These are phyloP conservation scores for Camellia sinensis DNA, from an alignment of 148 eudicot species.

Conservation along the genomic window DNA sequence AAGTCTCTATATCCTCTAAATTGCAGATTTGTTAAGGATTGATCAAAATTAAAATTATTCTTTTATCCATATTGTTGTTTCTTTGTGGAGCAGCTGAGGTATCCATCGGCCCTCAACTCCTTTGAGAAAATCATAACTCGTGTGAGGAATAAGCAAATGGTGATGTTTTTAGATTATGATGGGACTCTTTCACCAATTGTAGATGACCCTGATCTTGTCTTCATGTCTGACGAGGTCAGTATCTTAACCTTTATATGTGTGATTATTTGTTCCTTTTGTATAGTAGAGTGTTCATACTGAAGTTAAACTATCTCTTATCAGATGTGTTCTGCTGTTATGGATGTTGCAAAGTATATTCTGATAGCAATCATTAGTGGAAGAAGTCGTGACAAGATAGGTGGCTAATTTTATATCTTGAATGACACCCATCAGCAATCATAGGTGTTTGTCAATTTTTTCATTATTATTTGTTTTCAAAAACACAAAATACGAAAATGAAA, in stretches of 20 bases:
- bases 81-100: slow-evolving; percentile 38
- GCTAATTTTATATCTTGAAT: background rate
- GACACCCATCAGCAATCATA: too few relatives aligned
- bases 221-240: slow-evolving; percentile 67
- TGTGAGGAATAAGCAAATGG: slow-evolving; percentile 61
- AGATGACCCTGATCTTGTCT: slow-evolving; percentile 83
- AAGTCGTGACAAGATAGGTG: slow-evolving; percentile 64
- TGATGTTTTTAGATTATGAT: slow-evolving; percentile 80
- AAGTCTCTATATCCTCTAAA: background rate
- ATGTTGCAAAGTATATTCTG: slow-evolving; percentile 65
- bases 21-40: background rate
- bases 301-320: slow-evolving; percentile 9
- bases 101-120: slow-evolving; percentile 69
- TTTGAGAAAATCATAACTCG: slow-evolving; percentile 40
- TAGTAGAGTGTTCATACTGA: slow-evolving; percentile 3
- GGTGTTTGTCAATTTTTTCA: too few relatives aligned
- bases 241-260: background rate
- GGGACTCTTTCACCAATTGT: slow-evolving; percentile 91
- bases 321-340: slow-evolving; percentile 70
- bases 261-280: background rate
- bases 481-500: too few relatives aligned
- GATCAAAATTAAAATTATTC: background rate
- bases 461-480: too few relatives aligned
- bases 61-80: background rate
- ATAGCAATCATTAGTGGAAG: slow-evolving; percentile 84